Base-by-base conservation (phyloP, 2,329 filamentous ascomycete genomes). In the Botrytis byssoidea region DNA sequence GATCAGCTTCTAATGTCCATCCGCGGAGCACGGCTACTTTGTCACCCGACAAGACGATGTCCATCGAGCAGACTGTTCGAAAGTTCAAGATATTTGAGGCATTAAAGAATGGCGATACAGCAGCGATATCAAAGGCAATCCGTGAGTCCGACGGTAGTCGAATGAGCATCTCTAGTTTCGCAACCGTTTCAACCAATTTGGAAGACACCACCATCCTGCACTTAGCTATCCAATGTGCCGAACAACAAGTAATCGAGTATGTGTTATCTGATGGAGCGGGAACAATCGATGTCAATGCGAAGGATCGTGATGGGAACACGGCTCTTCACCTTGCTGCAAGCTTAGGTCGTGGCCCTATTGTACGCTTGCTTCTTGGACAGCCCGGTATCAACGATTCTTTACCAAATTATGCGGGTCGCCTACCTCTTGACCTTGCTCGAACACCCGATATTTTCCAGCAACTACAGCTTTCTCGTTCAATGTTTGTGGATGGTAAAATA, bases 401-500 rank as follows among this genome's bases (percentile, higher is more conserved):
- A 67, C 86, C 91, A 72, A 99, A 99, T 83, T 90, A 91, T 79
- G 91, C 93, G 73, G 94, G 94, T 71, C 94, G 95, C 79, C 88
- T 94, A 6, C 91, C 96, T 8, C 88, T 98, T 70, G 96, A 99
- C 79, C 86, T 98, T 60, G 94, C 96, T 7, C 91, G 95, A 57
- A 98, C 91, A 40, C 94, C 96, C 1, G 95, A 98, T 29, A 98
- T 98, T 73, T 98, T 97, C 84, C 95, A 98, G 83, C 91, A 95
- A 80, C 87, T 99, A 70, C 96, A 99, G 83, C 90, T 98, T 25
- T 91, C 94, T 14, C 89, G 95, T 63, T 97, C 95, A 7, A 86
- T 98, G 69, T 98, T 95, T 82, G 91, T 97, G 73, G 96, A 99
- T 79, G 88, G 87, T 76, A 97, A 95, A 81, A 90, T 97, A 22